These are phyloP conservation scores for Penicillium brasilianum DNA, from an alignment of 2,329 filamentous ascomycete species.

Conservation along the genomic window DNA sequence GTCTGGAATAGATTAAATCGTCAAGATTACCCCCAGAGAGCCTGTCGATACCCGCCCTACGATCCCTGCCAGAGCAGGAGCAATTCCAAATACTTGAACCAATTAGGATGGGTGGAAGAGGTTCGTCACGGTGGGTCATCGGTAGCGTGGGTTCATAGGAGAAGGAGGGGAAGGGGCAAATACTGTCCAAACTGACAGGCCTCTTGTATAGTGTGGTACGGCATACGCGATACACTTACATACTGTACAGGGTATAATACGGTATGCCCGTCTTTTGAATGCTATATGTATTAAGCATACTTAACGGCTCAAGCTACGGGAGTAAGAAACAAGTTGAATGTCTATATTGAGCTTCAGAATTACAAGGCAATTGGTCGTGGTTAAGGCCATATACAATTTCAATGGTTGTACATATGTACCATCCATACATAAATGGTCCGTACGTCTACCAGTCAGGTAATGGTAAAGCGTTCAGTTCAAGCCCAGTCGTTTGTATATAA, in stretches of 20 bases:
- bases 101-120: constrained; percentile 17
- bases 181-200: background rate
- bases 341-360: background rate
- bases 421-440: background rate
- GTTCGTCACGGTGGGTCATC: constrained; percentile 21
- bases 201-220: background rate
- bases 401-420: background rate
- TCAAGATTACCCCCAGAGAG: constrained; percentile 9
- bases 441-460: background rate
- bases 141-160: background rate
- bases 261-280: background rate
- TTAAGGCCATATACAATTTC: background rate
- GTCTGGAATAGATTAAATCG: constrained; percentile 30
- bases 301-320: background rate
- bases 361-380: background rate
- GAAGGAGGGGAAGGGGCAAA: background rate
- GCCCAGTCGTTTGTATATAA: background rate
- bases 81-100: constrained; percentile 34
- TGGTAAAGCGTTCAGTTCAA: background rate
- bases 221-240: background rate
- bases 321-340: background rate
- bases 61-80: constrained; percentile 24
- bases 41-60: constrained; percentile 23
- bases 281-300: background rate
- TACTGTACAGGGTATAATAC: background rate